Percentiles rank a stretch among this genome's conserved stretches.
phyloP scores from a whole-genome alignment of 805 yeast genomes.

The Saccharomyces mikatae region DNA sequence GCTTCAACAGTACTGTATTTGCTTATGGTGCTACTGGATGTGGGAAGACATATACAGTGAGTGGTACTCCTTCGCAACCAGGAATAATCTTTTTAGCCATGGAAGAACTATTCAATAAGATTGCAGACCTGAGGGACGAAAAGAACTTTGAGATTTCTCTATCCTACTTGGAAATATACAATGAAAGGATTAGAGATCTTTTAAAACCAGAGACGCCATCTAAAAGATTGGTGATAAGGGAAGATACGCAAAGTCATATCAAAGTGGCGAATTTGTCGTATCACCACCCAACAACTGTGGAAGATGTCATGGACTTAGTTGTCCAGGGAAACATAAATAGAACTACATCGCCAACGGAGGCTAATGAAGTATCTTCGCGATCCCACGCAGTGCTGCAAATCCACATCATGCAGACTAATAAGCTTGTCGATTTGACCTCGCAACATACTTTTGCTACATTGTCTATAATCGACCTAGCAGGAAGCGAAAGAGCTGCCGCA shows the following conservation, averaged over 20 bases:
- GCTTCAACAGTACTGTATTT: slow-evolving; percentile 83
- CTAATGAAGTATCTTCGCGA: slow-evolving; percentile 82
- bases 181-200: slow-evolving; percentile 79
- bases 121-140: slow-evolving; percentile 48
- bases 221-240: slow-evolving; percentile 54
- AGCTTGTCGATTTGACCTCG: slow-evolving; percentile 53
- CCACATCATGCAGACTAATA: slow-evolving; percentile 49
- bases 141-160: slow-evolving; percentile 53
- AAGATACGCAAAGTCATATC: slow-evolving; percentile 54
- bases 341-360: slow-evolving; percentile 81
- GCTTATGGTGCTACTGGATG: slow-evolving; percentile 98
- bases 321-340: slow-evolving; percentile 64
- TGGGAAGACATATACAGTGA: slow-evolving; percentile 90
- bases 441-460: slow-evolving; percentile 70
- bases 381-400: slow-evolving; percentile 91
- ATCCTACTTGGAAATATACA: slow-evolving; percentile 81
- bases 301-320: slow-evolving; percentile 74
- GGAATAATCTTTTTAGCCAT: slow-evolving; percentile 76
- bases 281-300: slow-evolving; percentile 53
- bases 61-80: slow-evolving; percentile 65
- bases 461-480: slow-evolving; percentile 87
- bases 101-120: slow-evolving; percentile 60
- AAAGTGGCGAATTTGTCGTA: slow-evolving; percentile 63
- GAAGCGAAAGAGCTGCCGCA: slow-evolving; percentile 89
- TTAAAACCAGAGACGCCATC: slow-evolving; percentile 46